Conservation (phyloP, 1,284 basidiomycete species). For the Somion occarium region DNA sequence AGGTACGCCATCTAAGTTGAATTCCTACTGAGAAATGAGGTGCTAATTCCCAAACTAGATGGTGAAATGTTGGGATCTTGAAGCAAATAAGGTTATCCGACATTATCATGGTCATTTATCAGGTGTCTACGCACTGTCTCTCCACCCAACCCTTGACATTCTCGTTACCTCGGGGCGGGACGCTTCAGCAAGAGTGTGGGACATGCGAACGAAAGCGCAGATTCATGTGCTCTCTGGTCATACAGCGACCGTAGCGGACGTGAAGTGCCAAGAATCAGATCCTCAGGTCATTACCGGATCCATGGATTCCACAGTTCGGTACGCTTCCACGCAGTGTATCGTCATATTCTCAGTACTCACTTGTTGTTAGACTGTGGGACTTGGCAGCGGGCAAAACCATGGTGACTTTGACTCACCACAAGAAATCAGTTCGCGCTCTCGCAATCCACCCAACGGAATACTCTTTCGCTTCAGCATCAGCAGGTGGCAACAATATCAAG, state of each 20-base stretch:
- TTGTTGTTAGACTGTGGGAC: conserved; percentile 74
- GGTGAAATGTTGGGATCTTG: conserved; percentile 99
- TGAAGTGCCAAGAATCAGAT: conserved; percentile 93
- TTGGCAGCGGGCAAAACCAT: conserved; percentile 97
- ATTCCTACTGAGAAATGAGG: background rate
- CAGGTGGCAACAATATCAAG: conserved; percentile 98
- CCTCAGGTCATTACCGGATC: conserved; percentile 97
- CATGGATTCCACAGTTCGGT: conserved; percentile 97
- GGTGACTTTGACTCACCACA: conserved; percentile 96
- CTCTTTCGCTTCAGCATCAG: conserved; percentile 90
- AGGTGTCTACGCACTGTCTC: conserved; percentile 86
- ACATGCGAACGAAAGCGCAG: conserved; percentile 97
- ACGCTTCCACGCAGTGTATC: conserved; percentile 18
- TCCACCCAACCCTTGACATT: conserved; percentile 95
- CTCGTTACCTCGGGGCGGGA: conserved; percentile 95
- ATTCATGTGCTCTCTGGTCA: conserved; percentile 93
- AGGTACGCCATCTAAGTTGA: conserved; percentile 51
- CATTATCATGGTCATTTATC: conserved; percentile 98
- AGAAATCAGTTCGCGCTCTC: conserved; percentile 93
- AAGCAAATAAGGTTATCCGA: conserved; percentile 97
- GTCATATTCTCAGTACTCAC: background rate
- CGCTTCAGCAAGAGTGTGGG: conserved; percentile 96
- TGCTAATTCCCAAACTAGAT: conserved; percentile 48
- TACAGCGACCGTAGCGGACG: conserved; percentile 90
- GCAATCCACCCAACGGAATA: conserved; percentile 96